phyloP scores from a whole-genome alignment of 208 protist genomes.

The Leishmania major region DNA sequence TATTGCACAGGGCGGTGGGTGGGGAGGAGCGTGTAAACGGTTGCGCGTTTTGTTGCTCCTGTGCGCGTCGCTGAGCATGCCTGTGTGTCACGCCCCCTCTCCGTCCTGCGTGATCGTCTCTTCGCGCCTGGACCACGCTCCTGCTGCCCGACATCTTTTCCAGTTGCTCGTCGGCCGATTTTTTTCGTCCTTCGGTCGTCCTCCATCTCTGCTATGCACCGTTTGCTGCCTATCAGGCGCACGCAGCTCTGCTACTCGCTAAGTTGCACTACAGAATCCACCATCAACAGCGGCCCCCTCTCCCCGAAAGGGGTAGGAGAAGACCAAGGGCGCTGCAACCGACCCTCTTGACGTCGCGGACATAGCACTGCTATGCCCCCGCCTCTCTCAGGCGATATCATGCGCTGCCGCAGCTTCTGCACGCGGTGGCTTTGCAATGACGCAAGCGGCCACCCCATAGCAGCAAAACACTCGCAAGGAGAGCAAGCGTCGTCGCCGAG shows the following conservation, averaged over 20 bases:
- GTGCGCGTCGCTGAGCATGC: neutral
- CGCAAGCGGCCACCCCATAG: neutral
- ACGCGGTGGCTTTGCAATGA: neutral
- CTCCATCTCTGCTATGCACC: slow-evolving; percentile 11
- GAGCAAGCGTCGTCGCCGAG: neutral
- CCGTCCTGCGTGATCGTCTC: neutral
- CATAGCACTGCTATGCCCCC: neutral
- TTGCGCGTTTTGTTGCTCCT: neutral
- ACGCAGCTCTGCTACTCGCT: neutral
- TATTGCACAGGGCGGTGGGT: neutral
- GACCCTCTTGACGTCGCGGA: neutral
- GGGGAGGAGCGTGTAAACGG: neutral
- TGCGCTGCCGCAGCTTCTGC: neutral
- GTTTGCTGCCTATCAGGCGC: neutral
- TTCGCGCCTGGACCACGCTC: neutral
- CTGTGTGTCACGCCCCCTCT: neutral
- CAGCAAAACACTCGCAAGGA: neutral
- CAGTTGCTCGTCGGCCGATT: neutral
- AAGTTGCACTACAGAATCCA: neutral
- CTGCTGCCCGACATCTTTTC: neutral
- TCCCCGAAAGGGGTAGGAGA: neutral
- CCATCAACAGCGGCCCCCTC: neutral
- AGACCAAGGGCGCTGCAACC: neutral
- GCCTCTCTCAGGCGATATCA: neutral
- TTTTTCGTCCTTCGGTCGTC: slow-evolving; percentile 10